Evolutionary conservation across 2,329 filamentous ascomycete species (phyloP).

Genomic region (Xylariomycetidae sp.): DNA sequence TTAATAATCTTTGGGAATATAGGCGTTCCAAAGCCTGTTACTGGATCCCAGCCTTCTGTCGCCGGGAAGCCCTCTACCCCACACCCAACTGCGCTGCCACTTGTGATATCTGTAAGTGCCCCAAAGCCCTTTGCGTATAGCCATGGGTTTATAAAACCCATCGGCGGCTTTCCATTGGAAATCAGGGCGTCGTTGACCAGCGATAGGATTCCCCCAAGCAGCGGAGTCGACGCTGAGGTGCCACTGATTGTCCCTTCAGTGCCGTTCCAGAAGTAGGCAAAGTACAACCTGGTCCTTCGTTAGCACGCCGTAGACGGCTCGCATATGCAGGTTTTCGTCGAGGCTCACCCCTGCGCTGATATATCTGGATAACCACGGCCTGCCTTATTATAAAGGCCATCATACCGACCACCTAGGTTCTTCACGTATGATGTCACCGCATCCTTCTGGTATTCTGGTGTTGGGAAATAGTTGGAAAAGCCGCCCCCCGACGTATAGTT

Average conservation of each 20-base stretch:
- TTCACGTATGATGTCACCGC: slow-evolving; percentile 35
- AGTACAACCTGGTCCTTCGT: no score
- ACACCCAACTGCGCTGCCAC: slow-evolving; percentile 35
- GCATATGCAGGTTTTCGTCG: no score
- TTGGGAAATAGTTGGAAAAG: slow-evolving; percentile 42
- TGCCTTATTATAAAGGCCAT: slow-evolving; percentile 36
- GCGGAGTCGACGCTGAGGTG: slow-evolving; percentile 50
- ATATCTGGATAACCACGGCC: slow-evolving; percentile 44
- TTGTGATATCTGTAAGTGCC: slow-evolving; percentile 35
- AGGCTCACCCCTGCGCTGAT: slow-evolving; percentile 29
- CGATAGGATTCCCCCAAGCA: slow-evolving; percentile 51
- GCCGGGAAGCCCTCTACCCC: slow-evolving; percentile 24
- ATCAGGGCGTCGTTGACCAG: slow-evolving; percentile 60
- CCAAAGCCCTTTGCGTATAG: slow-evolving; percentile 30
- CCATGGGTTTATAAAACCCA: slow-evolving; percentile 42
- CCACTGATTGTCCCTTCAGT: slow-evolving; percentile 37
- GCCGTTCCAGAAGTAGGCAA: slow-evolving; percentile 30
- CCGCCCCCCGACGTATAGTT: slow-evolving; percentile 32
- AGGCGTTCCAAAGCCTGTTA: slow-evolving; percentile 31
- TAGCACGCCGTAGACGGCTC: no score
- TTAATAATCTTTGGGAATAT: slow-evolving; percentile 23
- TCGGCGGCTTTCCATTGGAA: slow-evolving; percentile 37
- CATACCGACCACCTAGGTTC: slow-evolving; percentile 37
- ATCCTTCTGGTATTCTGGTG: slow-evolving; percentile 35
- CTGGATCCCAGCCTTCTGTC: slow-evolving; percentile 30